These are phyloP conservation scores for Neofusicoccum parvum DNA, from an alignment of 2,329 filamentous ascomycete genomes.

Conservation along the genomic window DNA sequence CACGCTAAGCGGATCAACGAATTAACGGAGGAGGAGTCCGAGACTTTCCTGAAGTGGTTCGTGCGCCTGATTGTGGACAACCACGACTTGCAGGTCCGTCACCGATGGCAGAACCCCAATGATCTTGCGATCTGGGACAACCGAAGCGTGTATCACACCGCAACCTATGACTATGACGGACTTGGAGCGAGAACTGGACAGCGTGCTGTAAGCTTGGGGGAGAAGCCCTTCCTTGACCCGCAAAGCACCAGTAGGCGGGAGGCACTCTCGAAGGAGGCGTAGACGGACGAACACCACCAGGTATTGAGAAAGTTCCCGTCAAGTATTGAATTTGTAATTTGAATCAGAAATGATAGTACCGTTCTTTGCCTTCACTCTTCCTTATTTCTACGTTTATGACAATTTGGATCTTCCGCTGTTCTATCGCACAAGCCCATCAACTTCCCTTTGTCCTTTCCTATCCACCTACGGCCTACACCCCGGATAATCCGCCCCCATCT, in stretches of 20 bases:
- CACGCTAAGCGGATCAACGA: conserved; percentile 54
- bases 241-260: conserved; percentile 51
- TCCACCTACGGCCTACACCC: no score
- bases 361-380: no score
- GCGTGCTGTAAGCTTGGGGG: conserved; percentile 58
- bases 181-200: conserved; percentile 55
- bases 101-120: conserved; percentile 53
- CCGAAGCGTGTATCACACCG: conserved; percentile 59
- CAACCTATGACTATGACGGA: conserved; percentile 63
- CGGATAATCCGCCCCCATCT: no score
- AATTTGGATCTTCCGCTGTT: neutral
- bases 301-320: neutral
- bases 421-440: no score
- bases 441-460: no score
- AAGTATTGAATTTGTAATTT: no score
- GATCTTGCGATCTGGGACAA: conserved; percentile 69
- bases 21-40: conserved; percentile 47
- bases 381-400: neutral
- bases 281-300: neutral
- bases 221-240: conserved; percentile 56
- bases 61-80: conserved; percentile 47
- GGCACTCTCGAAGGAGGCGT: conserved; percentile 31
- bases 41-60: conserved; percentile 48
- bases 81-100: conserved; percentile 55
- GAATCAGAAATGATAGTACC: no score